These are phyloP conservation scores for Laetiporus sulphureus DNA, from an alignment of 1,284 basidiomycete species.

Conservation along the genomic window DNA sequence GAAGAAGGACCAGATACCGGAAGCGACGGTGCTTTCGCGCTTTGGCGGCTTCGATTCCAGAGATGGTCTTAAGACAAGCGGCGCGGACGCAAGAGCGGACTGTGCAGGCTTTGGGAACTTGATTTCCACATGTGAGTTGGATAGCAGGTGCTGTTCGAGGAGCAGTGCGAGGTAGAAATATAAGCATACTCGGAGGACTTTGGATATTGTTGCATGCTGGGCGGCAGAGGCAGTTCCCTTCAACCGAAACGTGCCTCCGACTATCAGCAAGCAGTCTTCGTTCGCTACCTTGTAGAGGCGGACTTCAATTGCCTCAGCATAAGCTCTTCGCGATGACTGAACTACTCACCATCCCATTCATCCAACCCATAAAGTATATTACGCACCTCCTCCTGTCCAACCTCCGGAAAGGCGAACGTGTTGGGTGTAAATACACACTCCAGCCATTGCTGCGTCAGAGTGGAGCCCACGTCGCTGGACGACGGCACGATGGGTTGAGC, in stretches of 20 bases:
- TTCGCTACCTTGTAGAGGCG: constrained; percentile 3
- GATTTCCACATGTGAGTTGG: constrained; percentile 41
- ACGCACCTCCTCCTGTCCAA: constrained; percentile 19
- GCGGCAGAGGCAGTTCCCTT: constrained; percentile 34
- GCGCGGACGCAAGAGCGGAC: constrained; percentile 10
- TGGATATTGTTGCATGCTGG: constrained; percentile 38
- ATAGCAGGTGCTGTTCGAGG: constrained; percentile 55
- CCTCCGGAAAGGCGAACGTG: constrained; percentile 35
- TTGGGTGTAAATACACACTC: constrained; percentile 40
- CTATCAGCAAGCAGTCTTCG: constrained; percentile 29
- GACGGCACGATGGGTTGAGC: too few species aligned
- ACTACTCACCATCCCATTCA: constrained; percentile 41
- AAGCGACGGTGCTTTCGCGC: constrained; percentile 23
- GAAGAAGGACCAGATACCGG: constrained; percentile 36
- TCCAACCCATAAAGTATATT: constrained; percentile 43
- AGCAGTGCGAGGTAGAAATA: constrained; percentile 53
- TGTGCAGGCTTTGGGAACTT: constrained; percentile 34
- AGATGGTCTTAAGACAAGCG: constrained; percentile 14
- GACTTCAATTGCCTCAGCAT: background rate
- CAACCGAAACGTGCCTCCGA: constrained; percentile 57
- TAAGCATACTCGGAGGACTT: constrained; percentile 46
- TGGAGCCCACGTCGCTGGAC: background rate
- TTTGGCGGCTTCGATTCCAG: constrained; percentile 15
- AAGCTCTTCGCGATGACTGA: background rate
- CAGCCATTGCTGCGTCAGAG: constrained; percentile 16